Conservation (phyloP, 352 stramenopile species). For the Phytophthora niederhauseri region DNA sequence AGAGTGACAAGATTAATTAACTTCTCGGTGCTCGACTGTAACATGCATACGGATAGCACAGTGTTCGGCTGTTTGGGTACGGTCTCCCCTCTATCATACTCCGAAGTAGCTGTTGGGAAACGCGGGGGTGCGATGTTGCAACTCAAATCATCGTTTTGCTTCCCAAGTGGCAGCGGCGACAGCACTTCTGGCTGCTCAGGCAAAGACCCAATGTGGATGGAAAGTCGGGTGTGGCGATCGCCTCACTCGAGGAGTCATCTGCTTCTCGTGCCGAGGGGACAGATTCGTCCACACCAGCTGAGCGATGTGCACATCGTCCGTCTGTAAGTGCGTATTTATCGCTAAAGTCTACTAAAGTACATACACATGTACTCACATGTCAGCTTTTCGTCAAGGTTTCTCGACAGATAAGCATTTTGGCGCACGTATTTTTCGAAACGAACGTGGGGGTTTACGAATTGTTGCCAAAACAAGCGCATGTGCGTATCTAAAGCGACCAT, state of each 20-base stretch:
- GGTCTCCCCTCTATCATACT: background rate
- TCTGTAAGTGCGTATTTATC: background rate
- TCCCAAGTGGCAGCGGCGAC: conserved; percentile 28
- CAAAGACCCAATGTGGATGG: background rate
- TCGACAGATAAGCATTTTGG: too few species aligned
- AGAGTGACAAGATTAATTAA: conserved; percentile 15
- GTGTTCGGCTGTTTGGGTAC: background rate
- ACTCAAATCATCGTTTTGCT: conserved; percentile 17
- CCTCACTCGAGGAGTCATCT: background rate
- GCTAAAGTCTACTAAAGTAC: too few species aligned
- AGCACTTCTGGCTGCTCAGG: conserved; percentile 11
- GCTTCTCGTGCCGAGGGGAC: background rate
- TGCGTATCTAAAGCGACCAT: too few species aligned
- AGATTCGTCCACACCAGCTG: background rate
- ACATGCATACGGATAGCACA: background rate
- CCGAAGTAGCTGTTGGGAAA: background rate
- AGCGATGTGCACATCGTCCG: background rate
- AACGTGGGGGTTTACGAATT: too few species aligned
- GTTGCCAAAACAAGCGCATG: too few species aligned
- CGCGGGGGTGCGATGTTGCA: background rate
- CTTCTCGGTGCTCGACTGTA: background rate
- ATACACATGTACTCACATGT: too few species aligned
- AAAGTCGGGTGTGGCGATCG: background rate
- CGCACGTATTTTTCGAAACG: too few species aligned
- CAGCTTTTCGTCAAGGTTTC: too few species aligned